Percentiles rank a stretch among this genome's conserved stretches.
Evolutionary conservation across 495 filamentous ascomycete genomes (phyloP).

Genomic region (Xylaria acuta): DNA sequence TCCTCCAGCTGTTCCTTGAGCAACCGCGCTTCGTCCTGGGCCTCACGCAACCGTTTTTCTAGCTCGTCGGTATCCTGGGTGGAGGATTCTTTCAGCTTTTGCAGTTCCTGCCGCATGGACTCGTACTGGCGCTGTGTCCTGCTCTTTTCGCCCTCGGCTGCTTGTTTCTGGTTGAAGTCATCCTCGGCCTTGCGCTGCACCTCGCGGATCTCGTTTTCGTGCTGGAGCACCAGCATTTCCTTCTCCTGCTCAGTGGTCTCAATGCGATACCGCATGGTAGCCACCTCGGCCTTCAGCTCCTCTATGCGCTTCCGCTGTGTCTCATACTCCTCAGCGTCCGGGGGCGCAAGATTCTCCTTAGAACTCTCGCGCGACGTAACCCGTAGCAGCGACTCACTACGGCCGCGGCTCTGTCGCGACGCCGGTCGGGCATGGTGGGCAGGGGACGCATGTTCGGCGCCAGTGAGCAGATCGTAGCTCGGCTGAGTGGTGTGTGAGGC

Average conservation of each 20-base stretch:
- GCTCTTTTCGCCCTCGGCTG: constrained; percentile 70
- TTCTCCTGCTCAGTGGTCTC: constrained; percentile 84
- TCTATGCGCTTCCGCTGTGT: constrained; percentile 56
- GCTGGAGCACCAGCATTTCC: constrained; percentile 73
- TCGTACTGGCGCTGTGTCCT: constrained; percentile 76
- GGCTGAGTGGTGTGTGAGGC: constrained; percentile 57
- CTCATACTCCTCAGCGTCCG: constrained; percentile 58
- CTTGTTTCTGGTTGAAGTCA: constrained; percentile 83
- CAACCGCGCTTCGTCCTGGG: constrained; percentile 73
- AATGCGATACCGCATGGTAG: constrained; percentile 59
- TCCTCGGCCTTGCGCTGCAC: constrained; percentile 76
- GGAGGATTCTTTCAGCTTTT: constrained; percentile 69
- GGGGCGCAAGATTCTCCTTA: constrained; percentile 56
- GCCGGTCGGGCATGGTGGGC: constrained; percentile 41
- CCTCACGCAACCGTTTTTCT: constrained; percentile 72
- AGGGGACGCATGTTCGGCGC: constrained; percentile 48
- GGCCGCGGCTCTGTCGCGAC: constrained; percentile 42
- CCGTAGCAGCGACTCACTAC: constrained; percentile 41
- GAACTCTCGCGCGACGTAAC: constrained; percentile 52
- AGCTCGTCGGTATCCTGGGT: constrained; percentile 70
- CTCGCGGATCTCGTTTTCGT: constrained; percentile 83
- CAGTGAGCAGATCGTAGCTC: constrained; percentile 66
- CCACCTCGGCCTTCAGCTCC: constrained; percentile 62
- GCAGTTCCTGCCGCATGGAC: constrained; percentile 70
- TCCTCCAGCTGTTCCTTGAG: constrained; percentile 83